These are phyloP conservation scores for Ustilago lituana DNA, from an alignment of 1,284 basidiomycete genomes.

Conservation along the genomic window DNA sequence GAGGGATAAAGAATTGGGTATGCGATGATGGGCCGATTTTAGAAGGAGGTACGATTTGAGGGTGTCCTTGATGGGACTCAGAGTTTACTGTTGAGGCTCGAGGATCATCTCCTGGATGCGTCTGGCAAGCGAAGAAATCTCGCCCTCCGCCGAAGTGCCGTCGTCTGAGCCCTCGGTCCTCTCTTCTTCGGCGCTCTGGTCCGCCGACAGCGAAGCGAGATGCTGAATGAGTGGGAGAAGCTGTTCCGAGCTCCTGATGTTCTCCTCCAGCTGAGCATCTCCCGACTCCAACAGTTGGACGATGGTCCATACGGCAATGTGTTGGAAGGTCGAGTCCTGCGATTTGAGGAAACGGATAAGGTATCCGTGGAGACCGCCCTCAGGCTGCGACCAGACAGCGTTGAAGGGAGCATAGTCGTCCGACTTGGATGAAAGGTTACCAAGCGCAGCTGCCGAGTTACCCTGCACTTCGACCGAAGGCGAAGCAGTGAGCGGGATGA, in stretches of 20 bases:
- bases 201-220: slow-evolving; percentile 40
- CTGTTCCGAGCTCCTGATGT: slow-evolving; percentile 58
- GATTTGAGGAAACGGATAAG: slow-evolving; percentile 92
- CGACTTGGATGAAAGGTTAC: slow-evolving; percentile 89
- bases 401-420: slow-evolving; percentile 99
- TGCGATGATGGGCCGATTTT: slow-evolving; percentile 3
- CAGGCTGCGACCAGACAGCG: slow-evolving; percentile 96
- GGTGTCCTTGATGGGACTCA: too few relatives aligned
- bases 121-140: slow-evolving; percentile 60
- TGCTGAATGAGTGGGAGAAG: slow-evolving; percentile 61
- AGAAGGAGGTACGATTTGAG: too few relatives aligned
- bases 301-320: slow-evolving; percentile 94
- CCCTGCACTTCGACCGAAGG: slow-evolving; percentile 98
- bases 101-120: slow-evolving; percentile 64
- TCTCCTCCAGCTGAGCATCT: slow-evolving; percentile 71
- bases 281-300: slow-evolving; percentile 95
- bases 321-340: slow-evolving; percentile 98
- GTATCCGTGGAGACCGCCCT: slow-evolving; percentile 95
- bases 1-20: neutral
- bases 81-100: slow-evolving; percentile 30
- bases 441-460: slow-evolving; percentile 95
- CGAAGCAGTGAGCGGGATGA: slow-evolving; percentile 96
- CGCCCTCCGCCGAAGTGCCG: slow-evolving; percentile 58
- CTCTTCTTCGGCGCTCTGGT: slow-evolving; percentile 49
- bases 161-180: slow-evolving; percentile 53